Percentiles rank a stretch among this genome's conserved stretches.
Conservation (phyloP, 768 basidiomycete genomes). For the Leccinum aurantiacum region DNA sequence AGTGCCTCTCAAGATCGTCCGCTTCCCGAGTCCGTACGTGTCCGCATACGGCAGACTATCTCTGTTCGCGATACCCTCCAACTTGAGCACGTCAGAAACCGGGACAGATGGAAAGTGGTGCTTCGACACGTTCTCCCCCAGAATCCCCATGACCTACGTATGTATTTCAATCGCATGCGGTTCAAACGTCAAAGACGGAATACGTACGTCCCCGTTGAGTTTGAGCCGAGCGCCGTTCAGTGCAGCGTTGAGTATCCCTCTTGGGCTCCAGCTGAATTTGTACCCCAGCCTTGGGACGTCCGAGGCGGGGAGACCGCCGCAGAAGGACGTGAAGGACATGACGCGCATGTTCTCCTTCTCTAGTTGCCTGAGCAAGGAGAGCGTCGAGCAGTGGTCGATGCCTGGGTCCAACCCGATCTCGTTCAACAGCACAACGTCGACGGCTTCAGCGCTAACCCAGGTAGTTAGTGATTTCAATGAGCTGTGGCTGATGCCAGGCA, state of each 20-base stretch:
- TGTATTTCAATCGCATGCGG: too few species aligned
- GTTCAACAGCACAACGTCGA: slow-evolving; percentile 75
- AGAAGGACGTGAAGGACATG: slow-evolving; percentile 83
- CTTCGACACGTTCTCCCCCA: slow-evolving; percentile 50
- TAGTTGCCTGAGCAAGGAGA: slow-evolving; percentile 60
- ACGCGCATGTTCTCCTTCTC: slow-evolving; percentile 32
- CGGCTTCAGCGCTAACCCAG: slow-evolving; percentile 51
- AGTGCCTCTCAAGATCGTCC: slow-evolving; percentile 81
- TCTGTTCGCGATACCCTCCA: slow-evolving; percentile 88
- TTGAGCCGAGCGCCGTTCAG: slow-evolving; percentile 69
- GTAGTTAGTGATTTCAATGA: not conserved
- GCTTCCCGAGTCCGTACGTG: slow-evolving; percentile 56
- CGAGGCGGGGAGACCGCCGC: slow-evolving; percentile 79
- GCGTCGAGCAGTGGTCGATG: slow-evolving; percentile 85
- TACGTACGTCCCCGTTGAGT: slow-evolving; percentile 53
- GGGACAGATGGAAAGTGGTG: slow-evolving; percentile 65
- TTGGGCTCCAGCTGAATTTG: slow-evolving; percentile 92
- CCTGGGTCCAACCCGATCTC: slow-evolving; percentile 92
- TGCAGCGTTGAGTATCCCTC: slow-evolving; percentile 81
- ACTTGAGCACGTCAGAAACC: slow-evolving; percentile 53
- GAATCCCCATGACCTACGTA: slow-evolving; percentile 46
- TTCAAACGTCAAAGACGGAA: too few species aligned
- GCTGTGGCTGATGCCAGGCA: not conserved
- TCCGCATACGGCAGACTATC: slow-evolving; percentile 71
- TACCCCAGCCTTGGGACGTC: slow-evolving; percentile 72